phyloP scores from a whole-genome alignment of 768 basidiomycete species.

The Coprinellus aureogranulatus region DNA sequence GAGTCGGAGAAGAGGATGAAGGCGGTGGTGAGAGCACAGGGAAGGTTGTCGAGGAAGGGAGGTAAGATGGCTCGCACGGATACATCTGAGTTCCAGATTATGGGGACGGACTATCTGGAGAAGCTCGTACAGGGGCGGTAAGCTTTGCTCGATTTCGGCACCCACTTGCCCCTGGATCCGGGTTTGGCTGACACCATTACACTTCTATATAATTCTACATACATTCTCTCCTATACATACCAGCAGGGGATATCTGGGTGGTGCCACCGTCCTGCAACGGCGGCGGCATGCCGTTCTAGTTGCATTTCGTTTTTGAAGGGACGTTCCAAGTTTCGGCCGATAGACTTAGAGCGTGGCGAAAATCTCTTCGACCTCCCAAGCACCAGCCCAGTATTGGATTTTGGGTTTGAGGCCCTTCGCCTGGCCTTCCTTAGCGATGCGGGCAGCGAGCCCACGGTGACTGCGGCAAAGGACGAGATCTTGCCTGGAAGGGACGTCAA shows the following conservation, averaged over 20 bases:
- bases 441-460: constrained; percentile 72
- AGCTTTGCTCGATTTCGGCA: too few relatives aligned
- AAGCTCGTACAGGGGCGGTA: constrained; percentile 43
- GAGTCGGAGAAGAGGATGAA: constrained; percentile 85
- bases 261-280: too few relatives aligned
- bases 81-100: constrained; percentile 76
- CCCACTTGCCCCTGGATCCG: too few relatives aligned
- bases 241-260: not conserved
- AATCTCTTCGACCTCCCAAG: constrained; percentile 94
- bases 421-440: constrained; percentile 72
- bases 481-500: constrained; percentile 46
- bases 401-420: constrained; percentile 63
- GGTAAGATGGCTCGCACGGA: constrained; percentile 72
- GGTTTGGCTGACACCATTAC: too few relatives aligned
- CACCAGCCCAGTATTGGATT: constrained; percentile 85
- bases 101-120: constrained; percentile 60
- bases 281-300: too few relatives aligned
- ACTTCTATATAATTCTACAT: too few relatives aligned
- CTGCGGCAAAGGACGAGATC: constrained; percentile 82
- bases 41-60: constrained; percentile 74
- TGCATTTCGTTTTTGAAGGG: too few relatives aligned
- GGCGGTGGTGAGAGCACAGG: constrained; percentile 78
- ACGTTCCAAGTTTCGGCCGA: too few relatives aligned
- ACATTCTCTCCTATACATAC: not conserved
- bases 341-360: constrained; percentile 44